Percentiles rank a stretch among this genome's conserved stretches.
phyloP scores from a whole-genome alignment of 2,329 filamentous ascomycete genomes.

The Alternaria solani region DNA sequence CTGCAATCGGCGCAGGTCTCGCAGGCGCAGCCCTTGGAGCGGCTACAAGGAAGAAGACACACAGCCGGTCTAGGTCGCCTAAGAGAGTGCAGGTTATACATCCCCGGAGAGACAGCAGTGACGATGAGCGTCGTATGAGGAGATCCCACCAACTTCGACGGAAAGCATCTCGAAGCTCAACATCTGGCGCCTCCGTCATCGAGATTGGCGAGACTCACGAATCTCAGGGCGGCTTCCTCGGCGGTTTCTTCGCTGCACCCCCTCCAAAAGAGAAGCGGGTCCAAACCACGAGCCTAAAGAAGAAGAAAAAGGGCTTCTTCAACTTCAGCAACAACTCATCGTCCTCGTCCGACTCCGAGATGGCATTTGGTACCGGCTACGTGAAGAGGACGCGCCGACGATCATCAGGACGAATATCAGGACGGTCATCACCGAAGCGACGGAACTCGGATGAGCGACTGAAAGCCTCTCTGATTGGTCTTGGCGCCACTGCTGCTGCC shows the following conservation, averaged over 20 bases:
- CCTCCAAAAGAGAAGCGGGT: conserved; percentile 42
- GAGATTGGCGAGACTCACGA: conserved; percentile 69
- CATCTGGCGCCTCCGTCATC: conserved; percentile 64
- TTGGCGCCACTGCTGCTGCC: conserved; percentile 60
- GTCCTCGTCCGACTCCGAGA: conserved; percentile 55
- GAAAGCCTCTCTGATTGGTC: conserved; percentile 56
- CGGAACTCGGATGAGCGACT: conserved; percentile 57
- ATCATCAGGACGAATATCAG: conserved; percentile 20
- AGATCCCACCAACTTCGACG: conserved; percentile 37
- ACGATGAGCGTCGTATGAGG: conserved; percentile 38
- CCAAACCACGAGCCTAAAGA: conserved; percentile 39
- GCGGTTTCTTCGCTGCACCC: conserved; percentile 68
- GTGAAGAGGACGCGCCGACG: conserved; percentile 30
- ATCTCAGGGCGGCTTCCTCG: conserved; percentile 54
- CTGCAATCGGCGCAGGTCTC: conserved; percentile 51
- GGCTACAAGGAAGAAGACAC: conserved; percentile 39
- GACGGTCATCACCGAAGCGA: conserved; percentile 41
- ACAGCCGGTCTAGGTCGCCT: conserved; percentile 49
- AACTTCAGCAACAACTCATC: conserved; percentile 58
- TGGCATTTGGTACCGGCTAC: conserved; percentile 56
- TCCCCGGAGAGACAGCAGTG: conserved; percentile 41
- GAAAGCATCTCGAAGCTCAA: conserved; percentile 47
- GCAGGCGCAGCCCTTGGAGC: conserved; percentile 51
- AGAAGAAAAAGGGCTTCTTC: conserved; percentile 59
- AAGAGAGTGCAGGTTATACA: conserved; percentile 38